phyloP scores from a whole-genome alignment of 2,329 filamentous ascomycete species.

The Phialophora chinensis region DNA sequence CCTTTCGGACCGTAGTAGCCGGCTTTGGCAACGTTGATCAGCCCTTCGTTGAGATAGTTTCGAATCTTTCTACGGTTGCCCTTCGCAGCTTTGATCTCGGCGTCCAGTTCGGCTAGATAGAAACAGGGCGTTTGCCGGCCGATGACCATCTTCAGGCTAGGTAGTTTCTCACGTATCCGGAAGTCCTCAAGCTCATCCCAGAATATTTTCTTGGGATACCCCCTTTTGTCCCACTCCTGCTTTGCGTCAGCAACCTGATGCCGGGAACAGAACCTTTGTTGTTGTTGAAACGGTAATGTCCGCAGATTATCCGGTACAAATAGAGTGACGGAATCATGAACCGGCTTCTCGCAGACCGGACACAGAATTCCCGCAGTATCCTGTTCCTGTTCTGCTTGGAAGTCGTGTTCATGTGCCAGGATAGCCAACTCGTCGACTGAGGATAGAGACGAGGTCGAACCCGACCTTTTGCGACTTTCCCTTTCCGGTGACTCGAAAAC shows the following conservation, averaged over 20 bases:
- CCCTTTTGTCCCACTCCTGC: constrained; percentile 54
- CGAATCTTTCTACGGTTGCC: constrained; percentile 49
- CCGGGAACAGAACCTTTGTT: constrained; percentile 36
- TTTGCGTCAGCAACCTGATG: constrained; percentile 36
- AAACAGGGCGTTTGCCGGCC: constrained; percentile 62
- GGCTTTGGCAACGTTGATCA: constrained; percentile 65
- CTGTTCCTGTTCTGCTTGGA: constrained; percentile 7
- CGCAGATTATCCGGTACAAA: constrained; percentile 32
- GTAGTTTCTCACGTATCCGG: constrained; percentile 55
- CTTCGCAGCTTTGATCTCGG: constrained; percentile 29
- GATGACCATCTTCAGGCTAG: constrained; percentile 65
- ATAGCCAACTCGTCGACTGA: constrained; percentile 33
- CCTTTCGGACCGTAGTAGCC: constrained; percentile 86
- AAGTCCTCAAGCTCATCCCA: constrained; percentile 71
- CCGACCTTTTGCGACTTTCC: constrained; percentile 20
- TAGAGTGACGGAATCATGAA: constrained; percentile 19
- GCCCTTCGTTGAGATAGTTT: constrained; percentile 51
- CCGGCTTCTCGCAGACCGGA: constrained; percentile 23
- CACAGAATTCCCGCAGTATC: constrained; percentile 11
- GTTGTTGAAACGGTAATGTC: constrained; percentile 32
- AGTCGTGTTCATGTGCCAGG: constrained; percentile 29
- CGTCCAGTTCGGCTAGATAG: constrained; percentile 64
- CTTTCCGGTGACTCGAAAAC: constrained; percentile 1
- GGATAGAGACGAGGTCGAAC: constrained; percentile 35
- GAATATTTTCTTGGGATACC: constrained; percentile 71